Conservation (phyloP, 2,329 filamentous ascomycete genomes). For the Claviceps capensis region DNA sequence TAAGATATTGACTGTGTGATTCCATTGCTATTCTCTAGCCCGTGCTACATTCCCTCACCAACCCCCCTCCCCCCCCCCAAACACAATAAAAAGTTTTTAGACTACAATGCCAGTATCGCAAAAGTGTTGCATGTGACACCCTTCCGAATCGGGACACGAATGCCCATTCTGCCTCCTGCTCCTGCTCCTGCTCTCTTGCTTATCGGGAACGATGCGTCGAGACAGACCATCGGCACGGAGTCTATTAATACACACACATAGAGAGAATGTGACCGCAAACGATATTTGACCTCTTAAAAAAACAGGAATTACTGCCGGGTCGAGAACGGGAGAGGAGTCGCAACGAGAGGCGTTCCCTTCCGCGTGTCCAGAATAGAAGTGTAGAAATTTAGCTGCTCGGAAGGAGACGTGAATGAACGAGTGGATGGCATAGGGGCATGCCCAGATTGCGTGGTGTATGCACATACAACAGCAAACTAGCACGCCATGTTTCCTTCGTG, state of each 20-base stretch:
- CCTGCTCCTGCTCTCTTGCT: too few relatives aligned
- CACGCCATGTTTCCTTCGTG: not conserved
- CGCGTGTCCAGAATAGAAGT: constrained; percentile 5
- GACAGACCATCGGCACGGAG: not conserved
- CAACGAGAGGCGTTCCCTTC: not conserved
- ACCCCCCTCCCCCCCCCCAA: not conserved
- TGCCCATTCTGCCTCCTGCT: not conserved
- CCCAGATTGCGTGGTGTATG: not conserved
- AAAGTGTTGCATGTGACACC: not conserved
- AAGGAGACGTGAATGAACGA: constrained; percentile 4
- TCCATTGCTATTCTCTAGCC: constrained; percentile 4
- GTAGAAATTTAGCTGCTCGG: constrained; percentile 1
- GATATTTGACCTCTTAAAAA: not conserved
- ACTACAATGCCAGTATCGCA: constrained; percentile 2
- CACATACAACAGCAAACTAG: not conserved
- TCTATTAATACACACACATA: not conserved
- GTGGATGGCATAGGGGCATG: constrained; percentile 2
- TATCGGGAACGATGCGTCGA: not conserved
- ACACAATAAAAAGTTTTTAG: constrained; percentile 3
- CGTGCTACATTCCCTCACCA: constrained; percentile 3
- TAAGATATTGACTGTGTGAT: not conserved
- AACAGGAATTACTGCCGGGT: not conserved
- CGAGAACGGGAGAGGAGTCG: not conserved
- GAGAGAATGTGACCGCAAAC: not conserved
- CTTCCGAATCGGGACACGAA: not conserved